These are phyloP conservation scores for Hygrophila difformis DNA, from an alignment of 257 asterid species.

Conservation along the genomic window DNA sequence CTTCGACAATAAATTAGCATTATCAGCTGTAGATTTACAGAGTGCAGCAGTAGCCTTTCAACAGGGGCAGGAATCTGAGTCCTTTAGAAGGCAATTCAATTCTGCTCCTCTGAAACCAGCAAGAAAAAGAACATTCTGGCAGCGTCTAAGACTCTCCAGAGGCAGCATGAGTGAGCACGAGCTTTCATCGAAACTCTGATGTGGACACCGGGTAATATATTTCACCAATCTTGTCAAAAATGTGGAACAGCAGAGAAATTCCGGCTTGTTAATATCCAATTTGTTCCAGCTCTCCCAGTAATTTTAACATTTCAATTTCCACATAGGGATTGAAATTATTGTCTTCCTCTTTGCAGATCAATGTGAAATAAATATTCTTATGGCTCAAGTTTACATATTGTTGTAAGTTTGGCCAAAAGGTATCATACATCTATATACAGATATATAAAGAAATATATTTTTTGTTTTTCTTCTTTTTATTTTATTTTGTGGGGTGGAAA, in stretches of 20 bases:
- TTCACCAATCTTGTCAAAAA: not conserved
- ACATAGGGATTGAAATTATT: too few relatives aligned
- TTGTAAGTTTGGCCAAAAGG: too few relatives aligned
- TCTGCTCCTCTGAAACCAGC: constrained; percentile 70
- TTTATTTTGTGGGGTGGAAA: too few relatives aligned
- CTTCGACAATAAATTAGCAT: constrained; percentile 22
- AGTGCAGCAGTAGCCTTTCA: constrained; percentile 31
- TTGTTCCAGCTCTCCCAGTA: too few relatives aligned
- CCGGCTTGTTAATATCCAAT: too few relatives aligned
- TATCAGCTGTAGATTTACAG: constrained; percentile 43
- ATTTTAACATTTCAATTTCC: not conserved
- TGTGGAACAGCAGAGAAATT: too few relatives aligned
- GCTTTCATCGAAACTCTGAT: constrained; percentile 13
- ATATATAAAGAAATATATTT: too few relatives aligned
- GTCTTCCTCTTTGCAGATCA: too few relatives aligned
- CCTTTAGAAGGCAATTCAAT: constrained; percentile 68
- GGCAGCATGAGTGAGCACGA: constrained; percentile 86
- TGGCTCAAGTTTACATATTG: too few relatives aligned
- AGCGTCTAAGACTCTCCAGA: constrained; percentile 43
- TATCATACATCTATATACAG: too few relatives aligned
- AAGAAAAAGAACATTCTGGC: constrained; percentile 57
- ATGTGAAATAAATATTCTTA: too few relatives aligned
- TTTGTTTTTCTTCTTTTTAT: too few relatives aligned
- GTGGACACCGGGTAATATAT: not conserved
- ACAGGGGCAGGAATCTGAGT: constrained; percentile 49